Conservation (phyloP, 805 yeast genomes). For the Myxozyma nipponensis region DNA sequence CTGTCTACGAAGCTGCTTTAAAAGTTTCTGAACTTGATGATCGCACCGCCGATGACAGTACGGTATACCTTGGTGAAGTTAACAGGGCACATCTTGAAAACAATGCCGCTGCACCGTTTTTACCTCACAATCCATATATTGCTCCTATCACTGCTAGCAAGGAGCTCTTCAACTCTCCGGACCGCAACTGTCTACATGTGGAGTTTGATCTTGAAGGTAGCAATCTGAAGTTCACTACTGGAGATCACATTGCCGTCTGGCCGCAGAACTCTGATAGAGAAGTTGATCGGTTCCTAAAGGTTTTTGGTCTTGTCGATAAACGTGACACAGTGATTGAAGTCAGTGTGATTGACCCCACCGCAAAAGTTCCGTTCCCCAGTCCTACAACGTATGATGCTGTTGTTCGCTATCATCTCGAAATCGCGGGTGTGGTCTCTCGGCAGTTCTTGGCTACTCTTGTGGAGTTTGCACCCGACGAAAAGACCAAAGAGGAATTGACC, state of each 20-base stretch:
- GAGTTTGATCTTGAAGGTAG: constrained; percentile 79
- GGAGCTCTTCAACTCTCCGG: constrained; percentile 62
- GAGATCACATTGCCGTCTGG: constrained; percentile 95
- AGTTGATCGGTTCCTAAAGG: constrained; percentile 58
- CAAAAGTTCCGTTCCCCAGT: constrained; percentile 43
- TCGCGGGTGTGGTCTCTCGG: constrained; percentile 90
- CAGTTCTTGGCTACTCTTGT: constrained; percentile 70
- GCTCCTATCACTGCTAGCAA: constrained; percentile 59
- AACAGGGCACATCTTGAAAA: constrained; percentile 49
- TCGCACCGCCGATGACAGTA: constrained; percentile 38
- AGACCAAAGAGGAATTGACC: constrained; percentile 47
- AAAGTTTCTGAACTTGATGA: constrained; percentile 32
- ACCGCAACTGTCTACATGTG: constrained; percentile 81
- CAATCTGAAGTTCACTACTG: constrained; percentile 81
- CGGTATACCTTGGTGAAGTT: constrained; percentile 81
- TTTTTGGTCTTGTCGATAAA: constrained; percentile 56
- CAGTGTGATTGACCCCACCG: constrained; percentile 57
- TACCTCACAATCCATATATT: constrained; percentile 74
- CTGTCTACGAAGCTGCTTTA: constrained; percentile 68
- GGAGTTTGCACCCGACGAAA: constrained; percentile 73
- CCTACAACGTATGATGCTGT: constrained; percentile 87
- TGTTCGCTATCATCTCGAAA: constrained; percentile 81
- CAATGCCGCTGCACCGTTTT: constrained; percentile 55
- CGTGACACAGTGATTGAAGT: constrained; percentile 57
- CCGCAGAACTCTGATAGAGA: constrained; percentile 82